A percentile compares a stretch with the other conserved stretches of the same genome.
Conservation (phyloP, 2,329 filamentous ascomycete genomes). For the Corynespora cassiicola region DNA sequence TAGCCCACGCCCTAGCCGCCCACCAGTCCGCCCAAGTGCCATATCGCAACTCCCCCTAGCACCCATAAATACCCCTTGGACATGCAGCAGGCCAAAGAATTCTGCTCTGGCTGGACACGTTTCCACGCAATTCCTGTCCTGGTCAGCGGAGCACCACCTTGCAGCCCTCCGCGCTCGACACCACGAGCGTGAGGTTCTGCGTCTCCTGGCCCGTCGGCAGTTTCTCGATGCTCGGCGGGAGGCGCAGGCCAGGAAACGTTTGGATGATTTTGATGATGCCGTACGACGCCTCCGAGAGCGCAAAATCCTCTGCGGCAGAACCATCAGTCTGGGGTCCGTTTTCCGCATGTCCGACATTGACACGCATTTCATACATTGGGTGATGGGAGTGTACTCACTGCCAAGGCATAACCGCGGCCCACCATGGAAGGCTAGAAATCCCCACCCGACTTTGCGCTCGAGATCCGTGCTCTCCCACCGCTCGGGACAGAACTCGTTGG, state of each 20-base stretch:
- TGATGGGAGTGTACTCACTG: no score
- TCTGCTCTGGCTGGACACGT: no score
- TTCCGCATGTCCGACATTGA: slow-evolving; percentile 29
- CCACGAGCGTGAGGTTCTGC: slow-evolving; percentile 18
- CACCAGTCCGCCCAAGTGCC: no score
- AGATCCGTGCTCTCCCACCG: slow-evolving; percentile 26
- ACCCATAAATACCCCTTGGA: no score
- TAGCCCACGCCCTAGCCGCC: no score
- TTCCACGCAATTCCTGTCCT: no score
- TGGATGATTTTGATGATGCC: slow-evolving; percentile 1
- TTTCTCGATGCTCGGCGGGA: neutral
- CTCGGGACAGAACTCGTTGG: slow-evolving; percentile 28
- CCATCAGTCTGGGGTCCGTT: slow-evolving; percentile 25
- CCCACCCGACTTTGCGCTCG: slow-evolving; percentile 8
- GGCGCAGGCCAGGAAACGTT: neutral
- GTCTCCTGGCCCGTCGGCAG: slow-evolving; percentile 16
- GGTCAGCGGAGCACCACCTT: no score
- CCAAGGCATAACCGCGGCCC: slow-evolving; percentile 8
- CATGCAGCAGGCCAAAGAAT: no score
- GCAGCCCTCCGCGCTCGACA: slow-evolving; percentile 18
- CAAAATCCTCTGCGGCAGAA: slow-evolving; percentile 3
- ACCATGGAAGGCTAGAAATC: slow-evolving; percentile 14
- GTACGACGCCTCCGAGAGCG: neutral
- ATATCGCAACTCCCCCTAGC: no score
- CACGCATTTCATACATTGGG: slow-evolving; percentile 18